Evolutionary conservation across 305 asterid species (phyloP), one percentile per base, ranked within the genome.

Genomic region (Fraxinus albicans): DNA sequence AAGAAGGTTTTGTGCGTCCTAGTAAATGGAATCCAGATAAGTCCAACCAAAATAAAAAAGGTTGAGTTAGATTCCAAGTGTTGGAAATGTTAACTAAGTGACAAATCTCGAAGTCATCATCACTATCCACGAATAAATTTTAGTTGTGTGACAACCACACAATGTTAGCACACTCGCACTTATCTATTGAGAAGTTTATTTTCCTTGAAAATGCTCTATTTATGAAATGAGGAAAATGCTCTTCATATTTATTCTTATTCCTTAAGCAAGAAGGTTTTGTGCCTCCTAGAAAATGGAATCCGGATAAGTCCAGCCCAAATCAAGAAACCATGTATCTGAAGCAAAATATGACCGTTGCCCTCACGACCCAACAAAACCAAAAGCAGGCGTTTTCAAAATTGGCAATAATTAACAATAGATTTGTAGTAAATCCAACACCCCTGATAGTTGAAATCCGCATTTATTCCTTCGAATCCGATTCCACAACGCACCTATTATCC

Each of bases 261-360:
- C 55, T 12, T 12, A 44, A 44, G n/a, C 55, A 44, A 44, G n/a
- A 44, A 3, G 55, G 58, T 47, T 47, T 13, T 13, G 19, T 47
- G 58, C 19, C 58, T 13, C 19, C 58, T 13, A 47, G 58, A 13
- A 13, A 13, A 12, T 47, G 58, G 58, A 47, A 47, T 47, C 58
- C 6, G 13, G 55, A 40, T n/a, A 55, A 0, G 27, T 55, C 4
- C 58, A 13, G 1, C 19, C 6, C 17, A 47, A 47, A 15, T 42
- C 50, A 42, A 42, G 53, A 42, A 10, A 47, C 70, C 15, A 1
- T 6, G 70, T 21, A 9, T 29, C 19, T 12, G 36, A 36, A 21
- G 34, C 44, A 63, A 53, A 86, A 90, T 89, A 79, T 86, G 94
- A 92, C 96, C 96, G 94, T 92, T 92, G 78, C 36, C 9, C 3